These are phyloP conservation scores for Teratosphaeriaceae sp. DNA, from an alignment of 2,329 filamentous ascomycete genomes.

Conservation along the genomic window DNA sequence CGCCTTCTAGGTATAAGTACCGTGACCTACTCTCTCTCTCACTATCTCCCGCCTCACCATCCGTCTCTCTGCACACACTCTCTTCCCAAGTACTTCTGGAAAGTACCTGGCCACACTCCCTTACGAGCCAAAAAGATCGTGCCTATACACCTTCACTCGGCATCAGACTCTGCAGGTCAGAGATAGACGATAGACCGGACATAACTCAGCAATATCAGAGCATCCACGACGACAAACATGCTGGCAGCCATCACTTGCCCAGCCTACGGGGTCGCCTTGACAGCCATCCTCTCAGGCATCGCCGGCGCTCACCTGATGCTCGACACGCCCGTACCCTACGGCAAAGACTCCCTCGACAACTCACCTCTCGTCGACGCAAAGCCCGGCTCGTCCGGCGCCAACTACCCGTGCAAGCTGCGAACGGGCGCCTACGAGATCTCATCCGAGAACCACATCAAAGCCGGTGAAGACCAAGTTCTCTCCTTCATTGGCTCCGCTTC, in stretches of 20 bases:
- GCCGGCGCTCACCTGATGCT: slow-evolving; percentile 72
- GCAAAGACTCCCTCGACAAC: slow-evolving; percentile 49
- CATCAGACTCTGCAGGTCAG: neutral
- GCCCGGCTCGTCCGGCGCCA: slow-evolving; percentile 18
- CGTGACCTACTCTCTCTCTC: neutral
- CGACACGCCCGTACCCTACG: slow-evolving; percentile 60
- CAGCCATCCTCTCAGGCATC: slow-evolving; percentile 39
- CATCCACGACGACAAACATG: slow-evolving; percentile 3
- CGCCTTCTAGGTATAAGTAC: no score
- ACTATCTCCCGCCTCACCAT: neutral
- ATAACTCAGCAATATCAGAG: slow-evolving; percentile 1
- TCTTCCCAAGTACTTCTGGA: slow-evolving; percentile 2
- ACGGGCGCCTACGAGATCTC: slow-evolving; percentile 40
- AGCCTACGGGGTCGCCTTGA: slow-evolving; percentile 19
- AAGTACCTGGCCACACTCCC: slow-evolving; percentile 5
- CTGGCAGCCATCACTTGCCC: slow-evolving; percentile 11
- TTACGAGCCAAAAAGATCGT: neutral
- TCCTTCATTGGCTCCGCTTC: slow-evolving; percentile 65
- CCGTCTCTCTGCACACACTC: neutral
- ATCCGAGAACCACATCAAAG: slow-evolving; percentile 52
- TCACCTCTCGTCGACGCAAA: slow-evolving; percentile 56
- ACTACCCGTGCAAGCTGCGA: slow-evolving; percentile 78
- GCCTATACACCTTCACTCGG: neutral
- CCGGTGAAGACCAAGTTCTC: slow-evolving; percentile 57
- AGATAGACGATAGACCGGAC: no score